Percentiles rank a stretch among this genome's conserved stretches.
Conservation (phyloP, 2,329 filamentous ascomycete species). For the Oidium heveae region DNA sequence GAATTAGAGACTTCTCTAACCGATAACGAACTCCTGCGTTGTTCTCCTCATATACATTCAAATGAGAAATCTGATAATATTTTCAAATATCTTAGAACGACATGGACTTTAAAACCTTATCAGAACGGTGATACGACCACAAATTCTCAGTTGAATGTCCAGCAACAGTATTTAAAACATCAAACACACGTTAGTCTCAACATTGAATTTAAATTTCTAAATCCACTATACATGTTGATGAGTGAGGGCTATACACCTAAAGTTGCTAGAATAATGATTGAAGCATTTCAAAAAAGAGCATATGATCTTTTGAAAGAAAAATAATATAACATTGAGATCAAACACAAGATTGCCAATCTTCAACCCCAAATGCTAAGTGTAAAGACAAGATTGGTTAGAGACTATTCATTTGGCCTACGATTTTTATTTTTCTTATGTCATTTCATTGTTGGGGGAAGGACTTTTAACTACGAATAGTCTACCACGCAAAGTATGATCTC, state of each 20-base stretch:
- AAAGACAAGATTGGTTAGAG: too few species aligned
- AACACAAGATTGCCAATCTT: not conserved
- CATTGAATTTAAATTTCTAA: conserved; percentile 66
- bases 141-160: conserved; percentile 11
- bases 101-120: conserved; percentile 36
- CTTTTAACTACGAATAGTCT: too few species aligned
- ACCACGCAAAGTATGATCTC: too few species aligned
- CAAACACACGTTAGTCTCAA: conserved; percentile 51
- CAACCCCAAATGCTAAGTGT: not conserved
- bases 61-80: conserved; percentile 22
- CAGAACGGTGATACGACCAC: conserved; percentile 20
- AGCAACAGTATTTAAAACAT: conserved; percentile 12
- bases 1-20: conserved; percentile 21
- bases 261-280: conserved; percentile 70
- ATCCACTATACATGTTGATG: conserved; percentile 64
- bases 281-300: conserved; percentile 73
- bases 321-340: not conserved
- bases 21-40: conserved; percentile 15
- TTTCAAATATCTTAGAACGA: conserved; percentile 42
- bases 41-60: conserved; percentile 17
- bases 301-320: not conserved
- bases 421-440: too few species aligned
- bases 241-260: conserved; percentile 62
- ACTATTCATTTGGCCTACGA: too few species aligned
- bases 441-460: too few species aligned